Evolutionary conservation across 148 eudicot genomes (phyloP).

Genomic region (Amaranthus hypochondriacus): DNA sequence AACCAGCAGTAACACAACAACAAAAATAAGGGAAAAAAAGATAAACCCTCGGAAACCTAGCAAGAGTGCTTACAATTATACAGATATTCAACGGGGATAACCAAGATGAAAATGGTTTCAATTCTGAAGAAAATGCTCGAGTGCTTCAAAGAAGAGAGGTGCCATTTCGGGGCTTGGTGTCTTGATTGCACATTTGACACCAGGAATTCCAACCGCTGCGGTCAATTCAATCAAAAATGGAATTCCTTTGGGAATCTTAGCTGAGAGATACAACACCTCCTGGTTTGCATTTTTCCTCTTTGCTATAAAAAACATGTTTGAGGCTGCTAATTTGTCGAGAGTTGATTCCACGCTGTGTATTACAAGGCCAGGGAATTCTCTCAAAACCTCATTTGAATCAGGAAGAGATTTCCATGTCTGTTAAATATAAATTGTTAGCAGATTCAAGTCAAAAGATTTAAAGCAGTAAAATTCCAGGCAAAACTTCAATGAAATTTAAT

Average conservation of each 20-base stretch:
- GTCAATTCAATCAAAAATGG: conserved; percentile 94
- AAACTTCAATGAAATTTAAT: neutral
- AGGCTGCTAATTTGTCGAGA: conserved; percentile 58
- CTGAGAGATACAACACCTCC: conserved; percentile 89
- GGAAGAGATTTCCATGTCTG: conserved; percentile 99
- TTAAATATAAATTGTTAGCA: neutral
- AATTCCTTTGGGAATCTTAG: conserved; percentile 76
- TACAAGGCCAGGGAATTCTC: conserved; percentile 63
- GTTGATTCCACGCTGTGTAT: conserved; percentile 72
- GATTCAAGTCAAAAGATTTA: neutral
- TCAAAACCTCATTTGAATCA: conserved; percentile 84
- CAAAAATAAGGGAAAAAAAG: neutral
- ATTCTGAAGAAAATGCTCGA: conserved; percentile 63
- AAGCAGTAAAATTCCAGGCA: neutral
- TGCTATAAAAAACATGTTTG: conserved; percentile 92
- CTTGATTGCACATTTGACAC: conserved; percentile 84
- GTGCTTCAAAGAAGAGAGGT: conserved; percentile 84
- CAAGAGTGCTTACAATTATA: conserved; percentile 10
- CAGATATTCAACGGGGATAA: conserved; percentile 11
- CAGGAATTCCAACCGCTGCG: conserved; percentile 63
- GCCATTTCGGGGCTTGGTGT: conserved; percentile 89
- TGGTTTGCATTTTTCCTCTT: conserved; percentile 87
- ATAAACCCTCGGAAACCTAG: neutral
- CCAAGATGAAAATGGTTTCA: conserved; percentile 18
- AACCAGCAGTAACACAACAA: conserved; percentile 8